phyloP scores from a whole-genome alignment of 78 protist genomes.

The Dictyostelium brefeldianum region DNA sequence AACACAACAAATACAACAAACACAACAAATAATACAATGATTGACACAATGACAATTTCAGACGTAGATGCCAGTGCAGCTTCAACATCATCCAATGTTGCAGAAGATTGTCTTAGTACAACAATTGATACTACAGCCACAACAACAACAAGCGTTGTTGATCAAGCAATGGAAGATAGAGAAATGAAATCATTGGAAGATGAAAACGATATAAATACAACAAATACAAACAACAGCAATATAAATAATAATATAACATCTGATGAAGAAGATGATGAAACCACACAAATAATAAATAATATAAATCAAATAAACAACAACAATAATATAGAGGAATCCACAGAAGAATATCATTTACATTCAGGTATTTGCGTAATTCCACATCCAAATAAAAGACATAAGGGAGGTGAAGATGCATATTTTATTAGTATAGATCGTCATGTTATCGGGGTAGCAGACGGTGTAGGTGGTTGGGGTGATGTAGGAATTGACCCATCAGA shows the following conservation, averaged over 20 bases:
- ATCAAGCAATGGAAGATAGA: not conserved
- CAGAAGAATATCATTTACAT: conserved; percentile 31
- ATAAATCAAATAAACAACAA: not conserved
- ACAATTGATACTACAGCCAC: conserved; percentile 20
- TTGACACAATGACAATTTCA: not conserved
- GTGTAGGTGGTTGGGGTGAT: conserved; percentile 93
- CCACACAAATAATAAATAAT: not conserved
- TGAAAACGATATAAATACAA: not conserved
- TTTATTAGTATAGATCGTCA: conserved; percentile 41
- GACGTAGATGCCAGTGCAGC: conserved; percentile 11
- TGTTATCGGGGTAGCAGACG: conserved; percentile 76
- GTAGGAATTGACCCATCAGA: conserved; percentile 87
- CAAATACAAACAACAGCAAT: not conserved
- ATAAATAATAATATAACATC: conserved; percentile 10
- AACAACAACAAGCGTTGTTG: not conserved
- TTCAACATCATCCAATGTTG: conserved; percentile 4
- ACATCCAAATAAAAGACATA: conserved; percentile 81
- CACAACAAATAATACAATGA: not conserved
- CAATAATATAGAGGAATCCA: not conserved
- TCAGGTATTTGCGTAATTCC: conserved; percentile 75
- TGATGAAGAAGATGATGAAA: conserved; percentile 15
- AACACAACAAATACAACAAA: not conserved
- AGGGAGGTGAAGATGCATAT: conserved; percentile 83
- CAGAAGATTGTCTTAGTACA: not conserved
- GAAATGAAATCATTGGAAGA: not conserved